Conservation (phyloP, 148 eudicot species). For the Agrostemma githago region DNA sequence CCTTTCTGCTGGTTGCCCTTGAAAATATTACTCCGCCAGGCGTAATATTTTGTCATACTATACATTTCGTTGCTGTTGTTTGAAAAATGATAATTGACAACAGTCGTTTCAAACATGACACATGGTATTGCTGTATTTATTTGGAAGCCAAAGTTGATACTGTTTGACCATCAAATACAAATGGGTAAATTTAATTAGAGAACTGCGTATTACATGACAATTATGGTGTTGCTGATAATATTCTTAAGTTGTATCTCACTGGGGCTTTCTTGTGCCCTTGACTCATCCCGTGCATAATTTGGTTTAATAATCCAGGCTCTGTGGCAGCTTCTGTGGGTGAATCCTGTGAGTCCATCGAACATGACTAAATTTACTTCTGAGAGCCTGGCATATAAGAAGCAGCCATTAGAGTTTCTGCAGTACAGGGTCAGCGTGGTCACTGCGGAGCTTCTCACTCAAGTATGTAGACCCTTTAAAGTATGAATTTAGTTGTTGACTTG, state of each 20-base stretch:
- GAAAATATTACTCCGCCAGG: not conserved
- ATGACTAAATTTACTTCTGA: conserved; percentile 33
- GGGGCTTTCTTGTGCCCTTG: not conserved
- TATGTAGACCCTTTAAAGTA: conserved; percentile 26
- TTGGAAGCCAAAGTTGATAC: not conserved
- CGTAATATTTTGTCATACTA: not conserved
- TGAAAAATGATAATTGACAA: not conserved
- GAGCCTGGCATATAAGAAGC: conserved; percentile 45
- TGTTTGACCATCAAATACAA: not conserved
- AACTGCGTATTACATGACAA: not conserved
- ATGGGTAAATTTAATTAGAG: not conserved
- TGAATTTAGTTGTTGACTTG: conserved; percentile 1
- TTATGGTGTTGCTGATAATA: not conserved
- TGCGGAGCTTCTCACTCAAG: conserved; percentile 91
- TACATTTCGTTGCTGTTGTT: not conserved
- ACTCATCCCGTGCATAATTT: not conserved
- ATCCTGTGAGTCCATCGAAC: conserved; percentile 53
- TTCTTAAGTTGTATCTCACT: not conserved
- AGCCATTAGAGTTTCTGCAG: conserved; percentile 73
- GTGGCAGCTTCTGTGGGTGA: conserved; percentile 94
- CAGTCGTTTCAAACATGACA: not conserved
- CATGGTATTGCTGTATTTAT: not conserved
- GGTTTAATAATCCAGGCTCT: conserved; percentile 51
- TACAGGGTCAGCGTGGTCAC: conserved; percentile 76
- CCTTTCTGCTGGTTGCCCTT: not conserved